Evolutionary conservation across 345 rosid species (phyloP).

Genomic region (Populus davidiana): DNA sequence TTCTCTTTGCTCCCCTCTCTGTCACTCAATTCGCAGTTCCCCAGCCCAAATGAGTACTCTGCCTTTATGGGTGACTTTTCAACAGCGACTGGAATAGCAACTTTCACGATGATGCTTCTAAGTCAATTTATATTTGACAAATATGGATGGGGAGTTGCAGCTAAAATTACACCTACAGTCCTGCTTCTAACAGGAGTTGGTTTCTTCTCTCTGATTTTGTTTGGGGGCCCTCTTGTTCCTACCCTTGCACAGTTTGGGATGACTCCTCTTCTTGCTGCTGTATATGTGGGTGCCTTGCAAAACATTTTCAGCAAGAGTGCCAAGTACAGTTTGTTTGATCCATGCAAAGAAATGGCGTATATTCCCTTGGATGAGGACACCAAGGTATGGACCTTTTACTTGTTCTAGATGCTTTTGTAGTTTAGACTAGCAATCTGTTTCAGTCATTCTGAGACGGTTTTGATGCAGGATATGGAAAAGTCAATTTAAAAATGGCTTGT

Average conservation of each 20-base stretch:
- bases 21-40: constrained; percentile 49
- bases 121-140: constrained; percentile 79
- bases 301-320: constrained; percentile 99
- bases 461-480: background rate
- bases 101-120: constrained; percentile 92
- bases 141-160: constrained; percentile 97
- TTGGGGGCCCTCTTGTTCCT: constrained; percentile 73
- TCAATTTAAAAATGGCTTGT: background rate
- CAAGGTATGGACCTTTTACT: constrained; percentile 47
- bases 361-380: constrained; percentile 97
- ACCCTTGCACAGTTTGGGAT: constrained; percentile 68
- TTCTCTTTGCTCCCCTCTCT: background rate
- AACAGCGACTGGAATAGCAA: constrained; percentile 81
- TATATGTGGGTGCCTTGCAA: constrained; percentile 94
- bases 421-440: background rate
- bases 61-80: constrained; percentile 99
- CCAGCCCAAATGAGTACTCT: constrained; percentile 95
- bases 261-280: constrained; percentile 97
- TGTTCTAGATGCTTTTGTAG: background rate
- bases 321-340: constrained; percentile 95
- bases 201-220: constrained; percentile 81
- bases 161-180: constrained; percentile 86
- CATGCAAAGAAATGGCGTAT: constrained; percentile 99
- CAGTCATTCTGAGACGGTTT: background rate
- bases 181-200: constrained; percentile 82